Percentiles rank a stretch among this genome's conserved stretches.
Evolutionary conservation across 768 basidiomycete species (phyloP).

Genomic region (Hydnomerulius pinastri): DNA sequence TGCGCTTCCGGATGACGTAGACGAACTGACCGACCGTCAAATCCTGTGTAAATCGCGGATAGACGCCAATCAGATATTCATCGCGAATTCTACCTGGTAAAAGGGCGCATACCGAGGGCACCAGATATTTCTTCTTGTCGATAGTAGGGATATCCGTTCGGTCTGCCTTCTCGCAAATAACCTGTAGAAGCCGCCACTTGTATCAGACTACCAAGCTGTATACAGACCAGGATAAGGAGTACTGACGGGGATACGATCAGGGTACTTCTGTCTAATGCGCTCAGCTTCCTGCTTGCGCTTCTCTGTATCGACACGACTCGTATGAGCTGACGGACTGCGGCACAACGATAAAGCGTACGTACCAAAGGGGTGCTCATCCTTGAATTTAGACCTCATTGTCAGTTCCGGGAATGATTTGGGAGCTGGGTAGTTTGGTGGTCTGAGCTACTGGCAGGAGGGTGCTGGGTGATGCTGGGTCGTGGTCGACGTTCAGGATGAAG

Average conservation of each 20-base stretch:
- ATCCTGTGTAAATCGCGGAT: constrained; percentile 57
- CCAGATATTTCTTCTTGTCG: constrained; percentile 99
- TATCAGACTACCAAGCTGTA: constrained; percentile 10
- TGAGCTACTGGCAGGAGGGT: constrained; percentile 7
- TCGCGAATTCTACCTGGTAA: constrained; percentile 7
- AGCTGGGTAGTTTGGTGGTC: constrained; percentile 3
- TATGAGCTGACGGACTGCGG: constrained; percentile 36
- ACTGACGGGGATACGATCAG: constrained; percentile 94
- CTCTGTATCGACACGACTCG: constrained; percentile 52
- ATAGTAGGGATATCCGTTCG: constrained; percentile 98
- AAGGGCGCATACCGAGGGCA: constrained; percentile 76
- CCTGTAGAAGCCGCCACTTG: constrained; percentile 47
- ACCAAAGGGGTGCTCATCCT: constrained; percentile 99
- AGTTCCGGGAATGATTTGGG: constrained; percentile 2
- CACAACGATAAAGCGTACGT: constrained; percentile 23
- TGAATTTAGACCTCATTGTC: constrained; percentile 91
- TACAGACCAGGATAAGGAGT: neutral
- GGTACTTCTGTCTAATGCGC: constrained; percentile 98
- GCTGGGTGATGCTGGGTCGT: constrained; percentile 16
- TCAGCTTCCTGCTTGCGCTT: constrained; percentile 99
- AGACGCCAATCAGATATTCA: constrained; percentile 28
- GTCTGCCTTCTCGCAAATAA: constrained; percentile 99
- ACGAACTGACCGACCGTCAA: constrained; percentile 98
- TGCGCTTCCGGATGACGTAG: constrained; percentile 99
- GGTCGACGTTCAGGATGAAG: constrained; percentile 28